Conservation (phyloP, 2,329 filamentous ascomycete species). For the Epicoccum sorghinum region DNA sequence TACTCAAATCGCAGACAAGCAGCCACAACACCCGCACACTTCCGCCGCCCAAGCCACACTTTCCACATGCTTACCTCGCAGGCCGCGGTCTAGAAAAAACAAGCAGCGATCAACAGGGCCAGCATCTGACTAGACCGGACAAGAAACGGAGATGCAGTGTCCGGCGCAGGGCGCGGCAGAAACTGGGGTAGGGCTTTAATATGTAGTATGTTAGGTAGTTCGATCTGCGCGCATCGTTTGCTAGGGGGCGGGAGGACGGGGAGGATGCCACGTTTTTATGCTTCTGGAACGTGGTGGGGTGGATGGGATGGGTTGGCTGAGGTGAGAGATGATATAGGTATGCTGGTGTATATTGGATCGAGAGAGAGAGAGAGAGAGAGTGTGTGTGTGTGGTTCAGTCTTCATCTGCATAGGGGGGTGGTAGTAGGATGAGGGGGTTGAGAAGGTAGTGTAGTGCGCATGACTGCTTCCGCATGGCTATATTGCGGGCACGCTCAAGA, state of each 20-base stretch:
- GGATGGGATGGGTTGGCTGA: neutral
- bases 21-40: neutral
- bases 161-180: neutral
- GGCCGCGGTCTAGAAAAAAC: slow-evolving; percentile 4
- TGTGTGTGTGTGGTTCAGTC: no score
- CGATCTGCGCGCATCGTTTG: neutral
- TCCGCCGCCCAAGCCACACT: neutral
- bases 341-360: neutral
- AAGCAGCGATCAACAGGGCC: slow-evolving; percentile 14
- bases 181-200: neutral
- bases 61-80: neutral
- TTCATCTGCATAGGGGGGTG: no score
- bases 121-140: neutral
- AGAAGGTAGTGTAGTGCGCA: no score
- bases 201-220: neutral
- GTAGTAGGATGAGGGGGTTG: no score
- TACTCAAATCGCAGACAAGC: neutral
- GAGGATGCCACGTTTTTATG: neutral
- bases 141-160: neutral
- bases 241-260: neutral
- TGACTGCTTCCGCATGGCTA: neutral
- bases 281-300: neutral
- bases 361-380: no score
- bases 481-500: slow-evolving; percentile 2
- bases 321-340: neutral